phyloP scores from a whole-genome alignment of 2,329 filamentous ascomycete species.

The Onygenales sp. region DNA sequence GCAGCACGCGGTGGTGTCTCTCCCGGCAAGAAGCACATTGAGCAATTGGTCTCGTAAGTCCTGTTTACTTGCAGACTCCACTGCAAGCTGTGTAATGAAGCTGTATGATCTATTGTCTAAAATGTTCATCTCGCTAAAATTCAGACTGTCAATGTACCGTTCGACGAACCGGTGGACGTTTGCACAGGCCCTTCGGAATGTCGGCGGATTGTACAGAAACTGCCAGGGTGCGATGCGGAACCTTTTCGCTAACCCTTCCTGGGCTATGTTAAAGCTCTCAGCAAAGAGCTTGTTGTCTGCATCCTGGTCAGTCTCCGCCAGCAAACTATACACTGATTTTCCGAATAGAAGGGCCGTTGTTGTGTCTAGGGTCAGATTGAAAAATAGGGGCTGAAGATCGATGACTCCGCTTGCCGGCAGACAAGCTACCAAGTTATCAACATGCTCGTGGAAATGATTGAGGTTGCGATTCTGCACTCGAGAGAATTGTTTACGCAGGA shows the following conservation, averaged over 20 bases:
- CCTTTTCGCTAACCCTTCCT: slow-evolving; percentile 16
- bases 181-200: slow-evolving; percentile 21
- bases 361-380: slow-evolving; percentile 29
- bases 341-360: slow-evolving; percentile 30
- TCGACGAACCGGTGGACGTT: slow-evolving; percentile 16
- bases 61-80: slow-evolving; percentile 6
- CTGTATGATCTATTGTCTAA: slow-evolving; percentile 1
- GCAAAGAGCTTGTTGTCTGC: slow-evolving; percentile 13
- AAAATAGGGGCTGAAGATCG: slow-evolving; percentile 29
- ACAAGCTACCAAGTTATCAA: slow-evolving; percentile 23
- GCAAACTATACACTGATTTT: slow-evolving; percentile 16
- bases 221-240: slow-evolving; percentile 23
- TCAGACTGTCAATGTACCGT: slow-evolving; percentile 10
- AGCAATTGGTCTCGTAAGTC: slow-evolving; percentile 23
- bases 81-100: slow-evolving; percentile 6
- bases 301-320: slow-evolving; percentile 9
- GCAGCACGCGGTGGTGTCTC: slow-evolving; percentile 23
- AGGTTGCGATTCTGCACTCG: slow-evolving; percentile 24
- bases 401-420: slow-evolving; percentile 15
- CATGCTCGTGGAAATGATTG: slow-evolving; percentile 20
- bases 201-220: slow-evolving; percentile 20
- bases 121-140: slow-evolving; percentile 2
- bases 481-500: slow-evolving; percentile 28
- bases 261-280: slow-evolving; percentile 15
- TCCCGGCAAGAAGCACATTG: slow-evolving; percentile 20